Evolutionary conservation across 768 basidiomycete genomes (phyloP), one percentile per base, ranked within the genome.

Genomic region (Amanita phalloides): DNA sequence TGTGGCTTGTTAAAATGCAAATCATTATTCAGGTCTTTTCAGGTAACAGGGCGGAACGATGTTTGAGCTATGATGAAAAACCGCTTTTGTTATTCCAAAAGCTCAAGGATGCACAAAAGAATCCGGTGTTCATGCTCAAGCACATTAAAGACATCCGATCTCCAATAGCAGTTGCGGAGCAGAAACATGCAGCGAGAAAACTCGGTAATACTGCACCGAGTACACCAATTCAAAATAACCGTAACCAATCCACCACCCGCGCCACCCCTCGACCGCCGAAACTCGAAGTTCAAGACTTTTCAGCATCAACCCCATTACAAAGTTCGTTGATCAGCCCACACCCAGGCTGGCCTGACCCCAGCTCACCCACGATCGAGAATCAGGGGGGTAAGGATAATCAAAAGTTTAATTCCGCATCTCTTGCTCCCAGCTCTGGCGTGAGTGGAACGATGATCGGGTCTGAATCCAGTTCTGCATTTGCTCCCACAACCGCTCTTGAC

Each of bases 61-160:
- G 96, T 69, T 69, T 99, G 50, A 89, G 89, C 61, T 97, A 96
- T 60, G 96, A 99, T 62, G 96, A 99, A 70, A 98, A 98, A 62
- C 96, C 96, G 0, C 73, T 99, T 32, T 74, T 98, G 45, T 80
- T 99, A 37, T 99, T 99, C 72, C 96, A 98, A 65, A 92, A 89
- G 64, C 78, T 98, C 52, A 99, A 98, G 64, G 96, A 99, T 57
- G 83, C 86, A 1, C 91, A 92, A 68, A 97, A 97, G 70, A 93
- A 96, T 56, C 95, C 96, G 2, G 95, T 99, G 6, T 99, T 99
- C 68, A 99, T 99, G 96, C 78, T 95, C 49, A 90, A 93, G 56
- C 90, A 95, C 56, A 93, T 94, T 67, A 87, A 87, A 62, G 96
- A 99, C 62, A 97, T 99, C 54, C 86, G 91, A 43, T 96, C 93